Conservation (phyloP, 805 yeast species). For the Kockiozyma suomiensis region DNA sequence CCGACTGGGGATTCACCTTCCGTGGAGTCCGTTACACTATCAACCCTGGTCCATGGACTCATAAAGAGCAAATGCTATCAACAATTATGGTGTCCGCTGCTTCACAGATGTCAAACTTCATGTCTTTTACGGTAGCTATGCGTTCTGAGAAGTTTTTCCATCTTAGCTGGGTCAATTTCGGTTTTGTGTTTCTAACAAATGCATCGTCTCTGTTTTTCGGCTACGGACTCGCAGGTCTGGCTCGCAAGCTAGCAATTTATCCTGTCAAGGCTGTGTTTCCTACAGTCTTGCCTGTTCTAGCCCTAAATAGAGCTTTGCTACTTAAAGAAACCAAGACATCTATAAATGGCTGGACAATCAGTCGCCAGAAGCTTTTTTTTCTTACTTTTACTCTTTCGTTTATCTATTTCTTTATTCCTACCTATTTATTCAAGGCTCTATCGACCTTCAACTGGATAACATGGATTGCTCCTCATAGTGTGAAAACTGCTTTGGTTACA, state of each 20-base stretch:
- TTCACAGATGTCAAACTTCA: constrained; percentile 26
- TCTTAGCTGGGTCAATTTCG: constrained; percentile 44
- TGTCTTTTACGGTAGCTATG: constrained; percentile 20
- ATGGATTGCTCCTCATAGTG: constrained; percentile 58
- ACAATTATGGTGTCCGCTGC: constrained; percentile 44
- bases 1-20: constrained; percentile 33
- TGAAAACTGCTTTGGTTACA: constrained; percentile 53
- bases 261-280: constrained; percentile 61
- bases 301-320: constrained; percentile 54
- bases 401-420: constrained; percentile 63
- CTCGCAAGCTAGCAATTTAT: constrained; percentile 54
- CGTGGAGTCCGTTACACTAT: constrained; percentile 47
- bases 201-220: constrained; percentile 65
- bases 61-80: constrained; percentile 64
- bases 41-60: constrained; percentile 63
- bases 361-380: constrained; percentile 54
- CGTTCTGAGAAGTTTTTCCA: constrained; percentile 21
- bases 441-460: constrained; percentile 60
- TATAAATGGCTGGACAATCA: constrained; percentile 63
- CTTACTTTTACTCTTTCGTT: constrained; percentile 49
- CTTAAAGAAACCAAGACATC: constrained; percentile 47
- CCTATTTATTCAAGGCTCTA: constrained; percentile 59
- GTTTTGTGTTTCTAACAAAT: constrained; percentile 57
- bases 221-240: constrained; percentile 65
- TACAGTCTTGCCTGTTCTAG: constrained; percentile 51